Conservation (phyloP, 2,329 filamentous ascomycete species). For the Venturia asperata region DNA sequence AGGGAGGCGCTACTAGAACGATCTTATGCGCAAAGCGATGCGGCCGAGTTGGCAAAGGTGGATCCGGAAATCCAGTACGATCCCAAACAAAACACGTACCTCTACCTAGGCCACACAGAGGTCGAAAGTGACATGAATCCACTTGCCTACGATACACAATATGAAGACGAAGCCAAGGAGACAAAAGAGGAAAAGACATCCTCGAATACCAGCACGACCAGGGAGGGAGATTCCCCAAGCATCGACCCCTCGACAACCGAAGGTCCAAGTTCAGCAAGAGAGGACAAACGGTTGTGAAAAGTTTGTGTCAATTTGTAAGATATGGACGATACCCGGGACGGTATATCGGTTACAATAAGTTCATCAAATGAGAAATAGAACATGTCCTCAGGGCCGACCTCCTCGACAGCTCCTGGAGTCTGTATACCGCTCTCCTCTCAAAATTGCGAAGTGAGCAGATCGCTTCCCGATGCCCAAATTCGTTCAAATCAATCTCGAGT, state of each 20-base stretch:
- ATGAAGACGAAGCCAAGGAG: not conserved
- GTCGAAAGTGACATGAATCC: not conserved
- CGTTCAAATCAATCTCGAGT: no score
- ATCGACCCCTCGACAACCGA: not conserved
- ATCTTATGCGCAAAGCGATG: slow-evolving; percentile 81
- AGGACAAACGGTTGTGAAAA: not conserved
- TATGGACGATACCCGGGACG: not conserved
- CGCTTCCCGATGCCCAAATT: no score
- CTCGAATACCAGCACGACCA: not conserved
- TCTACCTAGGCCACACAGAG: not conserved
- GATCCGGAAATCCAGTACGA: slow-evolving; percentile 53
- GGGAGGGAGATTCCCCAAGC: not conserved
- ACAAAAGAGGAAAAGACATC: not conserved
- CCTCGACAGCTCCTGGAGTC: no score
- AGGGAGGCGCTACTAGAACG: slow-evolving; percentile 81
- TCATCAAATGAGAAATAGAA: not conserved
- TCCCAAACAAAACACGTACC: not conserved
- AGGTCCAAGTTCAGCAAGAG: not conserved
- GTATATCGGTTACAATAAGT: not conserved
- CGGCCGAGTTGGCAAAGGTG: slow-evolving; percentile 51
- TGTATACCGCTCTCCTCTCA: no score
- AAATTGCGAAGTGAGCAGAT: no score
- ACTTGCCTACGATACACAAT: not conserved
- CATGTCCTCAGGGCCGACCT: not conserved
- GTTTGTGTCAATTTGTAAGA: not conserved